Evolutionary conservation across 768 basidiomycete genomes (phyloP), one percentile per base, ranked within the genome.

Genomic region (Phallus indusiatus): DNA sequence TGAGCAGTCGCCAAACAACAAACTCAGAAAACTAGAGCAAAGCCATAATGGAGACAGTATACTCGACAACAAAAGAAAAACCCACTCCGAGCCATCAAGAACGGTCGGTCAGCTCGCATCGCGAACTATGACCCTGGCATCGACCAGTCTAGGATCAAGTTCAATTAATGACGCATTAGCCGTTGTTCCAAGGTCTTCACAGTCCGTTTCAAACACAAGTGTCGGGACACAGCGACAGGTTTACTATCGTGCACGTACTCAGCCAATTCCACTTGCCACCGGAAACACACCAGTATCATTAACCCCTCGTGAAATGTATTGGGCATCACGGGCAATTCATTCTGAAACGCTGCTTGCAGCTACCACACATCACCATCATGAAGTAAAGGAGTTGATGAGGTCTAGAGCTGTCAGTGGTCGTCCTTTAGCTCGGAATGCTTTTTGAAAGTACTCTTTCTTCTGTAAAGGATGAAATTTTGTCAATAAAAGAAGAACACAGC

Each of bases 271-370:
- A 37, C 54, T 22, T 35, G 3, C 34, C 55, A 55, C 1, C 72
- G 28, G 4, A 2, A 7, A 7, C 28, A 7, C 4, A 28, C 28
- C 28, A 28, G 28, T 7, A 28, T 28, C 74, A 36, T 66, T 60
- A 46, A 69, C 71, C 12, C 57, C 55, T 14, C 66, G 67, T 1
- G 83, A 83, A 63, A 81, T 80, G 61, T 85, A 86, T 65, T 88
- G 87, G 87, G 82, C 82, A 24, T 72, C 78, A 16, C 80, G 86
- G 2, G 85, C 86, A 2, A 63, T 85, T 21, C 75, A 79, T 2
- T 86, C 86, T 0, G 87, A 89, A 66, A 77, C 82, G 1, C 68
- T 84, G 42, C 73, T 88, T 2, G 69, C 75, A 0, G 79, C 78
- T 22, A 75, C 75, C 42, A 72, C 72, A 34, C 69, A 66, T 18